phyloP scores from a whole-genome alignment of 2,329 filamentous ascomycete species.

The Cryphonectria carpinicola region DNA sequence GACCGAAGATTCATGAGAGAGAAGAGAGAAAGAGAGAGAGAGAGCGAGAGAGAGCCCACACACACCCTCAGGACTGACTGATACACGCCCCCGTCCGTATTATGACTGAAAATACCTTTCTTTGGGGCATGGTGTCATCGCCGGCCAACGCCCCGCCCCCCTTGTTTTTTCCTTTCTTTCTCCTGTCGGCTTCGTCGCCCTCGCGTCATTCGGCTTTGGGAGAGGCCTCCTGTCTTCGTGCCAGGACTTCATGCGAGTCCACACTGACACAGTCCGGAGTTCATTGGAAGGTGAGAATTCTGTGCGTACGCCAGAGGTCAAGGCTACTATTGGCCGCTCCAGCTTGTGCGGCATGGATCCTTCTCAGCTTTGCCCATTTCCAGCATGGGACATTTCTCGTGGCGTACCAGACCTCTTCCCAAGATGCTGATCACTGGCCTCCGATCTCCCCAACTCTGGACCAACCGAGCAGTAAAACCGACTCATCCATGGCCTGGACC shows the following conservation, averaged over 20 bases:
- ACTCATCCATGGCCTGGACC: background rate
- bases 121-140: background rate
- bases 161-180: background rate
- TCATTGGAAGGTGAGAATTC: slow-evolving; percentile 5
- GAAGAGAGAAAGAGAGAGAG: background rate
- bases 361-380: background rate
- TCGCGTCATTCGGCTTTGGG: background rate
- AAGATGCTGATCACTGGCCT: background rate
- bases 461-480: background rate
- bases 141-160: background rate
- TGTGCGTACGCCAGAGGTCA: background rate
- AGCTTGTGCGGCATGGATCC: background rate
- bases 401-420: background rate
- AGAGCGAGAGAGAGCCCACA: background rate
- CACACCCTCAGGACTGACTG: background rate
- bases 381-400: background rate
- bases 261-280: background rate
- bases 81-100: background rate
- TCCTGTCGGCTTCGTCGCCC: background rate
- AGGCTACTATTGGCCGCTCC: background rate
- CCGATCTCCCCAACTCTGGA: background rate
- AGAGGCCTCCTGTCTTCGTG: background rate
- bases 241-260: background rate
- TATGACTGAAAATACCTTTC: background rate
- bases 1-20: slow-evolving; percentile 33